Evolutionary conservation across 352 stramenopile genomes (phyloP).

Genomic region (Phytophthora palmivora): DNA sequence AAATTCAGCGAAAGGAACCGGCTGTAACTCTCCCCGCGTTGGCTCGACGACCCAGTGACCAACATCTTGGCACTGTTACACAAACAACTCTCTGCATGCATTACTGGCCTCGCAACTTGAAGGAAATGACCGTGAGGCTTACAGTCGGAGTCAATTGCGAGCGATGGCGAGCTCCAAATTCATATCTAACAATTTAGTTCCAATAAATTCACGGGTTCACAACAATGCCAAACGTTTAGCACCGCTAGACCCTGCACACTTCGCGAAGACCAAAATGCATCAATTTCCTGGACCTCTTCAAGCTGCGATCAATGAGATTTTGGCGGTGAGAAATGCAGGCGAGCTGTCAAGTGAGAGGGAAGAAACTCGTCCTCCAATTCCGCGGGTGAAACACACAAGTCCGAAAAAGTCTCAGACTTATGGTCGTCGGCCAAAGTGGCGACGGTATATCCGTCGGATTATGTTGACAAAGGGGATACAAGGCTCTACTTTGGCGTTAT

Average conservation of each 20-base stretch:
- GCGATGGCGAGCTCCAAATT: slow-evolving; percentile 33
- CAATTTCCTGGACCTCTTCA: slow-evolving; percentile 23
- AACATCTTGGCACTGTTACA: neutral
- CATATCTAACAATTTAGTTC: neutral
- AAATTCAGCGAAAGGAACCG: too few relatives aligned
- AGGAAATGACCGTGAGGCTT: slow-evolving; percentile 24
- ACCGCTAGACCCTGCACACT: slow-evolving; percentile 16
- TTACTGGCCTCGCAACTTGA: slow-evolving; percentile 23
- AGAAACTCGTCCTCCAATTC: slow-evolving; percentile 1
- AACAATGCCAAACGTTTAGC: slow-evolving; percentile 12
- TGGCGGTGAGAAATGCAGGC: slow-evolving; percentile 9
- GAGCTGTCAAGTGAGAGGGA: slow-evolving; percentile 10
- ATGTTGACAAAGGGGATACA: slow-evolving; percentile 34
- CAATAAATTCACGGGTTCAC: neutral
- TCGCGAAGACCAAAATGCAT: slow-evolving; percentile 14
- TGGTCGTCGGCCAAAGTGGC: slow-evolving; percentile 21
- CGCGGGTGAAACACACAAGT: slow-evolving; percentile 12
- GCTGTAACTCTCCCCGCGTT: slow-evolving; percentile 28
- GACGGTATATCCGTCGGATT: slow-evolving; percentile 29
- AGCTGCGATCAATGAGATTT: slow-evolving; percentile 27
- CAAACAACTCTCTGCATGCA: slow-evolving; percentile 17
- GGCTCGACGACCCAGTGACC: slow-evolving; percentile 11
- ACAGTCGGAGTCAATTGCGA: slow-evolving; percentile 31
- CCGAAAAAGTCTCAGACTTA: slow-evolving; percentile 15
- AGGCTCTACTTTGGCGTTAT: slow-evolving; percentile 49